A percentile compares a stretch with the other conserved stretches of the same genome.
Conservation (phyloP, 2,329 filamentous ascomycete genomes). For the Aureobasidium sp. region DNA sequence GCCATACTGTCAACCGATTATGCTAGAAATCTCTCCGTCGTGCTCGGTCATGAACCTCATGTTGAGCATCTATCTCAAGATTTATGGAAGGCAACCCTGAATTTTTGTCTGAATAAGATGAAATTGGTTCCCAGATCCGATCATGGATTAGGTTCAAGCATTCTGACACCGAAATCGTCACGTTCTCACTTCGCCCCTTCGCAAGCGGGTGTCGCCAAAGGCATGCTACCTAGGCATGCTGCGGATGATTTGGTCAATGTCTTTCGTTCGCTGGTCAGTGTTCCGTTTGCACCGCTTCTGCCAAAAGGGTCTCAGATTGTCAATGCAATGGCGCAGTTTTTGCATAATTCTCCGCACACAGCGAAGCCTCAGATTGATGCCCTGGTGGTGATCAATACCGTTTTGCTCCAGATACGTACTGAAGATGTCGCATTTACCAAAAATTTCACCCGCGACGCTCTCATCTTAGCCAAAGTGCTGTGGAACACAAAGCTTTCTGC, state of each 20-base stretch:
- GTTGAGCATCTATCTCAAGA: conserved; percentile 67
- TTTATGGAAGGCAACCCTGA: conserved; percentile 61
- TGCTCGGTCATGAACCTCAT: conserved; percentile 68
- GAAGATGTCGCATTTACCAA: conserved; percentile 61
- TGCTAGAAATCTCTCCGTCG: conserved; percentile 61
- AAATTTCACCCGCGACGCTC: conserved; percentile 50
- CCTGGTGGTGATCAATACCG: conserved; percentile 66
- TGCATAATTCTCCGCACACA: conserved; percentile 43
- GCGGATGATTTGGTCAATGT: conserved; percentile 26
- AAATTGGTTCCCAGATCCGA: conserved; percentile 13
- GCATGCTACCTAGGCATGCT: conserved; percentile 18
- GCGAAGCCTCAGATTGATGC: conserved; percentile 62
- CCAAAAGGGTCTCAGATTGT: conserved; percentile 51
- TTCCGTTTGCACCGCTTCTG: conserved; percentile 29
- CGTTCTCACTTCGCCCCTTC: conserved; percentile 22
- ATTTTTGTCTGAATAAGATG: conserved; percentile 65
- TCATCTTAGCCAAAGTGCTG: conserved; percentile 66
- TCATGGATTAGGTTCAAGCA: conserved; percentile 15
- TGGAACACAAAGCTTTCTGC: conserved; percentile 67
- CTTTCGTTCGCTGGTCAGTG: conserved; percentile 24
- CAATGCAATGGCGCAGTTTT: conserved; percentile 50
- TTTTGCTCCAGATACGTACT: conserved; percentile 59
- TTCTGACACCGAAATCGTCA: conserved; percentile 22
- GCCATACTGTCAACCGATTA: conserved; percentile 69
- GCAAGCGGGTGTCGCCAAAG: conserved; percentile 7